These are phyloP conservation scores for Cercophora newfieldiana DNA, from an alignment of 495 filamentous ascomycete species.

Conservation along the genomic window DNA sequence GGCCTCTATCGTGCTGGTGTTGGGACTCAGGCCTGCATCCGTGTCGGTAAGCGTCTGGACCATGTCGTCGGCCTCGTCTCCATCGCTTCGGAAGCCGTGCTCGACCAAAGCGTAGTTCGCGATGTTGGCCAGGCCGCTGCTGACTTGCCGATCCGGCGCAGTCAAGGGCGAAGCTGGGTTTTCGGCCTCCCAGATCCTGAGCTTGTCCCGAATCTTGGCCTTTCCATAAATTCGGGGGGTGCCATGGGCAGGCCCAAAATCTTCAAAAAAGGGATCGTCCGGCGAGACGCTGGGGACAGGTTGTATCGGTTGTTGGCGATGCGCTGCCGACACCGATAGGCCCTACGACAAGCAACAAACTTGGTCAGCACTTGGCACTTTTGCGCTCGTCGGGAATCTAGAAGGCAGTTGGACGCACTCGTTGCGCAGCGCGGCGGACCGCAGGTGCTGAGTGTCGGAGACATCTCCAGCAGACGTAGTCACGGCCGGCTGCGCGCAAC, in stretches of 20 bases:
- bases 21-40: conserved; percentile 25
- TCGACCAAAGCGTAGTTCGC: background rate
- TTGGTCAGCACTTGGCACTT: background rate
- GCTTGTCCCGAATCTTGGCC: conserved; percentile 47
- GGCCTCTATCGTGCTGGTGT: conserved; percentile 47
- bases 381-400: background rate
- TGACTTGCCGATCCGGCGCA: background rate
- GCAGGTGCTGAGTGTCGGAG: conserved; percentile 11
- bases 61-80: conserved; percentile 38
- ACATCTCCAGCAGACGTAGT: conserved; percentile 38
- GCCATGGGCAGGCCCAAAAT: background rate
- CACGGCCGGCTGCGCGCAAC: conserved; percentile 29
- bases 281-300: background rate
- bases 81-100: conserved; percentile 30
- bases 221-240: background rate
- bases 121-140: background rate
- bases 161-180: conserved; percentile 29
- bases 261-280: background rate
- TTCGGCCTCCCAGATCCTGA: conserved; percentile 57
- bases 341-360: background rate
- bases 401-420: background rate
- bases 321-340: background rate
- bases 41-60: conserved; percentile 31
- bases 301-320: too few species aligned
- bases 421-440: background rate